A percentile compares a stretch with the other conserved stretches of the same genome.
phyloP scores from a whole-genome alignment of 1,284 basidiomycete genomes.

The Moesziomyces globuligerus region DNA sequence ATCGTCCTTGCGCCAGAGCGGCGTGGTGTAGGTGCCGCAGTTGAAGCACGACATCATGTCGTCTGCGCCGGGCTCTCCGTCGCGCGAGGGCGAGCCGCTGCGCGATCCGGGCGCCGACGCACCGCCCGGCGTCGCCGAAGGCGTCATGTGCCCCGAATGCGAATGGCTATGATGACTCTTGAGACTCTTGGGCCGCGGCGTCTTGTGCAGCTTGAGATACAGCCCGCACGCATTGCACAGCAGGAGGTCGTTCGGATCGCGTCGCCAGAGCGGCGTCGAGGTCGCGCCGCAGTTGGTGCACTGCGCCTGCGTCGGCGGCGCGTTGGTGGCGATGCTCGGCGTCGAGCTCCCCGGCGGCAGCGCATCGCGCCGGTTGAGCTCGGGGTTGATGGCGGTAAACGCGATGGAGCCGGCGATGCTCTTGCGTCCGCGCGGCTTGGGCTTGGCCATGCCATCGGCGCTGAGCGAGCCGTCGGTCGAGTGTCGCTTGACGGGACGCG shows the following conservation, averaged over 20 bases:
- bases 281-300: slow-evolving; percentile 65
- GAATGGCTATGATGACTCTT: slow-evolving; percentile 54
- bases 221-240: slow-evolving; percentile 66
- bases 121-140: slow-evolving; percentile 46
- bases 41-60: slow-evolving; percentile 59
- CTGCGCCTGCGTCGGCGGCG: slow-evolving; percentile 33
- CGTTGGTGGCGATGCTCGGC: slow-evolving; percentile 18
- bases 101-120: slow-evolving; percentile 41
- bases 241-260: slow-evolving; percentile 58
- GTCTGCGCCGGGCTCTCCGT: slow-evolving; percentile 27
- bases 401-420: slow-evolving; percentile 41
- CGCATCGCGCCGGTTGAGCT: slow-evolving; percentile 22
- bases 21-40: slow-evolving; percentile 64
- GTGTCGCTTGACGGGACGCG: slow-evolving; percentile 27
- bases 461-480: slow-evolving; percentile 29
- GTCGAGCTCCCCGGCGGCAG: slow-evolving; percentile 23
- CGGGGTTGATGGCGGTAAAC: slow-evolving; percentile 45
- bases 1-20: slow-evolving; percentile 63
- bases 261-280: slow-evolving; percentile 62
- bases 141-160: slow-evolving; percentile 46
- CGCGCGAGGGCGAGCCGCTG: slow-evolving; percentile 29
- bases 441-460: slow-evolving; percentile 24
- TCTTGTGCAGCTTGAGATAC: slow-evolving; percentile 65
- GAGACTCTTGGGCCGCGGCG: slow-evolving; percentile 57
- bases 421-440: slow-evolving; percentile 38